A percentile compares a stretch with the other conserved stretches of the same genome.
phyloP scores from a whole-genome alignment of 257 asterid genomes.

The Orobanche coerulescens region DNA sequence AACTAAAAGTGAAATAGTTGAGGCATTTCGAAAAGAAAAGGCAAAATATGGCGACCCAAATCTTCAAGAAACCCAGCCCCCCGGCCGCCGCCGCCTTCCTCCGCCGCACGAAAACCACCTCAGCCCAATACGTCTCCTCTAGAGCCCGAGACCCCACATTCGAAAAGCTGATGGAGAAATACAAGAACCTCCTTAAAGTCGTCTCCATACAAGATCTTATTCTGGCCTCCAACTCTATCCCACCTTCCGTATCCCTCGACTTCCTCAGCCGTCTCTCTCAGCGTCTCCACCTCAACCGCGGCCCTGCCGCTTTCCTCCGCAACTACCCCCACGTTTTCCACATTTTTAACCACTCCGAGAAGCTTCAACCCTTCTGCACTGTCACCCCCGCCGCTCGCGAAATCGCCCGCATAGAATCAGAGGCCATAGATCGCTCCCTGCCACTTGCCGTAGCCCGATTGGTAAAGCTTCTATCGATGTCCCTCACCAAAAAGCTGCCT shows the following conservation, averaged over 20 bases:
- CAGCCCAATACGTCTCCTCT: conserved; percentile 56
- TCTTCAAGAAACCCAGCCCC: conserved; percentile 30
- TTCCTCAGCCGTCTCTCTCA: conserved; percentile 85
- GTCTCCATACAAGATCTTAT: conserved; percentile 72
- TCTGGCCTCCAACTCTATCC: conserved; percentile 40
- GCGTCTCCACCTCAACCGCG: conserved; percentile 73
- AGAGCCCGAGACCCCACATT: conserved; percentile 81
- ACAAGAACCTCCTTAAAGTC: conserved; percentile 68
- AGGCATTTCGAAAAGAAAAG: no score
- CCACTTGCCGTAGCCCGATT: conserved; percentile 47
- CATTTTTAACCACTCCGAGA: conserved; percentile 52
- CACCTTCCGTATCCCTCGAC: conserved; percentile 59
- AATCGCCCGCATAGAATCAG: conserved; percentile 42
- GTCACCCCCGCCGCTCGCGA: conserved; percentile 49
- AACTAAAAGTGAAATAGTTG: no score
- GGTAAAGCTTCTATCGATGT: conserved; percentile 66
- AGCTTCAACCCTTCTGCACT: conserved; percentile 51
- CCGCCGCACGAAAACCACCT: conserved; percentile 64
- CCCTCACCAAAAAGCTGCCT: conserved; percentile 54
- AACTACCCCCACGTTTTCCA: conserved; percentile 74
- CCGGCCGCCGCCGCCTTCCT: conserved; percentile 21
- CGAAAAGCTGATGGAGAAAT: conserved; percentile 78
- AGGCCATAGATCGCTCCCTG: conserved; percentile 34
- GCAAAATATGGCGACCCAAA: conserved; percentile 38
- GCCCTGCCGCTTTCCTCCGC: conserved; percentile 70